These are phyloP conservation scores for Mimosa bimucronata DNA, from an alignment of 306 rosid genomes.

Conservation along the genomic window DNA sequence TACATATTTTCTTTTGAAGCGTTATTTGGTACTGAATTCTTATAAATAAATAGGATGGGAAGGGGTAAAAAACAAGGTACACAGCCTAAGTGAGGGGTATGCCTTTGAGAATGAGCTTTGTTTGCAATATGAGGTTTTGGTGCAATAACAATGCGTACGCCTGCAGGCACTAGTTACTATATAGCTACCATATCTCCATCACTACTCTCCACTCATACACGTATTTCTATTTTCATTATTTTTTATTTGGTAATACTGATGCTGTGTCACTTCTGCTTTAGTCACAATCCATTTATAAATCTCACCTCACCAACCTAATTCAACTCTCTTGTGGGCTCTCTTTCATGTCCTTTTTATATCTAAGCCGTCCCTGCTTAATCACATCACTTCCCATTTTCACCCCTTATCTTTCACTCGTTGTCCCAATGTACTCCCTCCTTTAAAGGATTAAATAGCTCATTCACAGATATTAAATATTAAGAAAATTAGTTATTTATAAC, in stretches of 20 bases:
- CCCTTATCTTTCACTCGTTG: not conserved
- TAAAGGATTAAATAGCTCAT: too few relatives aligned
- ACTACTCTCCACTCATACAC: not conserved
- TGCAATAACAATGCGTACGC: slow-evolving; percentile 41
- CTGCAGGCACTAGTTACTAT: slow-evolving; percentile 20
- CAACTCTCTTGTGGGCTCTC: not conserved
- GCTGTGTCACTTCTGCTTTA: not conserved
- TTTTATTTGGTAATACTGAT: not conserved
- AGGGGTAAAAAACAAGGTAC: not conserved
- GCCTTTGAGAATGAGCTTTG: not conserved
- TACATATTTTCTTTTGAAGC: too few relatives aligned
- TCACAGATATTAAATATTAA: too few relatives aligned
- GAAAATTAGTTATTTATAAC: too few relatives aligned
- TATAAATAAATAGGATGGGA: too few relatives aligned
- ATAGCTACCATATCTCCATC: too few relatives aligned
- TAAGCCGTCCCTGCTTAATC: not conserved
- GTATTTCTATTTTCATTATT: slow-evolving; percentile 20
- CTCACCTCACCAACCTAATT: slow-evolving; percentile 49
- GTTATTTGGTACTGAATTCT: too few relatives aligned
- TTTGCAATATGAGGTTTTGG: not conserved
- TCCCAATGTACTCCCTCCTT: not conserved
- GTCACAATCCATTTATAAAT: slow-evolving; percentile 31
- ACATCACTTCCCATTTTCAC: not conserved
- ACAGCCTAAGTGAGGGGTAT: not conserved
- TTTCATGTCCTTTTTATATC: not conserved